Conservation (phyloP, 1,284 basidiomycete species). For the Grifola frondosa region DNA sequence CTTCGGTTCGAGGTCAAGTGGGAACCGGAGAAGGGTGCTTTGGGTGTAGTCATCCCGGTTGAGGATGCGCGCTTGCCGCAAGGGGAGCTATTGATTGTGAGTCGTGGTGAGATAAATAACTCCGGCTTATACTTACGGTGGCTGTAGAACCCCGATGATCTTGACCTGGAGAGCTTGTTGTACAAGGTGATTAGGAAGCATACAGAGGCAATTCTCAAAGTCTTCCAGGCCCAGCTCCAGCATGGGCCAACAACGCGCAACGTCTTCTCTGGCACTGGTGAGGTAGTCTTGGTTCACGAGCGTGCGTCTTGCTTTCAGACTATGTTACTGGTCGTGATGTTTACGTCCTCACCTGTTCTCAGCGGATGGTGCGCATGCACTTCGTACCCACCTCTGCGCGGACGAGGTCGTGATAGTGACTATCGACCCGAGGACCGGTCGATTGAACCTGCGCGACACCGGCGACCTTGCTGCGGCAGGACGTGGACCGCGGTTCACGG, state of each 20-base stretch:
- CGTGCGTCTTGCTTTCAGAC: conserved; percentile 37
- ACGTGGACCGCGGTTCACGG: conserved; percentile 59
- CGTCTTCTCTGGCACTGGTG: conserved; percentile 61
- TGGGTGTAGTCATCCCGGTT: conserved; percentile 52
- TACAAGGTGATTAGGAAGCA: conserved; percentile 60
- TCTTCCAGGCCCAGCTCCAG: conserved; percentile 54
- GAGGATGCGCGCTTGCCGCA: conserved; percentile 41
- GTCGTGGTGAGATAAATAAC: conserved; percentile 4
- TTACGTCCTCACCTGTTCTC: not conserved
- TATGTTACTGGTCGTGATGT: conserved; percentile 1
- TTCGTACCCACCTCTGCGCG: conserved; percentile 67
- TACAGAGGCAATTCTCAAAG: conserved; percentile 54
- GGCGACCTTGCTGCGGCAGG: conserved; percentile 73
- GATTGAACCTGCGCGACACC: conserved; percentile 66
- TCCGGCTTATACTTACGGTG: not conserved
- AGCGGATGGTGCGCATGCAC: conserved; percentile 50
- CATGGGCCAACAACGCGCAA: conserved; percentile 42
- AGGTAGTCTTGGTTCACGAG: conserved; percentile 51
- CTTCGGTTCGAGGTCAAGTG: conserved; percentile 58
- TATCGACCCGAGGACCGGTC: conserved; percentile 72
- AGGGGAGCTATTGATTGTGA: conserved; percentile 49
- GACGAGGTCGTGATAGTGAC: conserved; percentile 71
- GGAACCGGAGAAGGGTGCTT: conserved; percentile 61
- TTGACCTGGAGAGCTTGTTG: conserved; percentile 71
- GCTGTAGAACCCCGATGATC: conserved; percentile 56